These are phyloP conservation scores for Stevia rebaudiana DNA, from an alignment of 140 eudicot genomes.

Conservation along the genomic window DNA sequence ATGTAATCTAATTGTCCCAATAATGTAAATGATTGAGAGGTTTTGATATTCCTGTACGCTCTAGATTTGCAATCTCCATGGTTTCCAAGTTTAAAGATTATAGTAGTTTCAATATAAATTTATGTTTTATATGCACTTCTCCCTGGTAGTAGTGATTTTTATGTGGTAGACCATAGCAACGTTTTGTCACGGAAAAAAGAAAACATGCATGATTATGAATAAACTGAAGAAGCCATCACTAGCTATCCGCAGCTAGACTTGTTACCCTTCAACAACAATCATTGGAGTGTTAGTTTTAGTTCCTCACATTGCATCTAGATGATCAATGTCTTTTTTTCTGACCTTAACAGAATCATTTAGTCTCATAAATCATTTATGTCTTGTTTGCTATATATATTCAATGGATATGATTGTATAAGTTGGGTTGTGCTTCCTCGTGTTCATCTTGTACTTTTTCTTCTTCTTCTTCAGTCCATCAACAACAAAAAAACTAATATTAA, in stretches of 20 bases:
- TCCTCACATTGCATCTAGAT: background rate
- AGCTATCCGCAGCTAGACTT: background rate
- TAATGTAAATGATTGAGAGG: background rate
- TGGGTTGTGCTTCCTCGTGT: conserved; percentile 10
- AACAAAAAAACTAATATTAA: conserved; percentile 10
- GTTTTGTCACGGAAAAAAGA: background rate
- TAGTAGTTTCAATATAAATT: background rate
- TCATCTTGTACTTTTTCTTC: conserved; percentile 6
- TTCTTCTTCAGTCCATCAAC: background rate
- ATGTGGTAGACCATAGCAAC: background rate
- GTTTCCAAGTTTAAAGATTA: background rate
- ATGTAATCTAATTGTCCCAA: background rate
- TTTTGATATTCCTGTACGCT: background rate
- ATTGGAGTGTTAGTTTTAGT: background rate
- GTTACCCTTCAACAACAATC: background rate
- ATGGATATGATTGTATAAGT: conserved; percentile 2
- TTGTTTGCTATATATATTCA: conserved; percentile 6
- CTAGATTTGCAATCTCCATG: background rate
- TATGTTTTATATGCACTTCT: background rate
- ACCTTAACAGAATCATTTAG: background rate
- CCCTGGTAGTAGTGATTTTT: background rate
- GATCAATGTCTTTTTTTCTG: background rate
- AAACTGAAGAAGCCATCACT: background rate
- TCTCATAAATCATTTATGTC: background rate
- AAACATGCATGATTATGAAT: background rate